A percentile compares a stretch with the other conserved stretches of the same genome.
phyloP scores from a whole-genome alignment of 192 early-diverging fungal species.

The Backusella sp. region DNA sequence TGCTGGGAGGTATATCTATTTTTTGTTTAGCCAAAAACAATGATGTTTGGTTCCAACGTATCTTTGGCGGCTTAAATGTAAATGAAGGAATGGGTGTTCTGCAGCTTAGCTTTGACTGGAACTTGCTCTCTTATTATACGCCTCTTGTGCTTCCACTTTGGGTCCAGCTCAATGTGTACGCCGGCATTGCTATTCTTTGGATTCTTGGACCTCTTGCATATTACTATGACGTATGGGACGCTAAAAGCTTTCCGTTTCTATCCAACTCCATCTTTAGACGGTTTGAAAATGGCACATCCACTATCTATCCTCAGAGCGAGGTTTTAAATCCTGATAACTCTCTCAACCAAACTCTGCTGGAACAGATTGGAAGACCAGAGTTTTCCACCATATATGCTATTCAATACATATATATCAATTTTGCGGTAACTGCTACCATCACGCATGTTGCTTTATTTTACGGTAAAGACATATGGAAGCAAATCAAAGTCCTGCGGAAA shows the following conservation, averaged over 20 bases:
- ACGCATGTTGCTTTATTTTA: slow-evolving; percentile 62
- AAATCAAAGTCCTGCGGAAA: slow-evolving; percentile 39
- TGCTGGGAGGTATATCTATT: slow-evolving; percentile 34
- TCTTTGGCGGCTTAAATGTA: slow-evolving; percentile 35
- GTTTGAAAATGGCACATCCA: slow-evolving; percentile 39
- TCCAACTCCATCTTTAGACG: slow-evolving; percentile 45
- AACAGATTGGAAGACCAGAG: slow-evolving; percentile 44
- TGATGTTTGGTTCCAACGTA: slow-evolving; percentile 23
- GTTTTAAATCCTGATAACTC: slow-evolving; percentile 46
- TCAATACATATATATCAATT: slow-evolving; percentile 57
- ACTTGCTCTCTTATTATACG: slow-evolving; percentile 24
- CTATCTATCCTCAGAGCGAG: slow-evolving; percentile 24
- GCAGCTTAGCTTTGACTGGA: slow-evolving; percentile 46
- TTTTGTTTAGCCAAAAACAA: slow-evolving; percentile 34
- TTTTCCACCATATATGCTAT: slow-evolving; percentile 56
- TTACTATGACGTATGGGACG: slow-evolving; percentile 54
- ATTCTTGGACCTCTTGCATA: slow-evolving; percentile 55
- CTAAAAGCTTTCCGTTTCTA: slow-evolving; percentile 50
- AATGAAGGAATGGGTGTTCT: slow-evolving; percentile 40
- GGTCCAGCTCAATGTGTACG: slow-evolving; percentile 64
- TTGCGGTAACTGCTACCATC: slow-evolving; percentile 59
- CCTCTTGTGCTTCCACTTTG: slow-evolving; percentile 65
- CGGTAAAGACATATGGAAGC: slow-evolving; percentile 59
- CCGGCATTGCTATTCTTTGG: slow-evolving; percentile 55
- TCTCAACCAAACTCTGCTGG: slow-evolving; percentile 46